Base-by-base conservation (phyloP, 164 flowering plant genomes). In the Piper longum region DNA sequence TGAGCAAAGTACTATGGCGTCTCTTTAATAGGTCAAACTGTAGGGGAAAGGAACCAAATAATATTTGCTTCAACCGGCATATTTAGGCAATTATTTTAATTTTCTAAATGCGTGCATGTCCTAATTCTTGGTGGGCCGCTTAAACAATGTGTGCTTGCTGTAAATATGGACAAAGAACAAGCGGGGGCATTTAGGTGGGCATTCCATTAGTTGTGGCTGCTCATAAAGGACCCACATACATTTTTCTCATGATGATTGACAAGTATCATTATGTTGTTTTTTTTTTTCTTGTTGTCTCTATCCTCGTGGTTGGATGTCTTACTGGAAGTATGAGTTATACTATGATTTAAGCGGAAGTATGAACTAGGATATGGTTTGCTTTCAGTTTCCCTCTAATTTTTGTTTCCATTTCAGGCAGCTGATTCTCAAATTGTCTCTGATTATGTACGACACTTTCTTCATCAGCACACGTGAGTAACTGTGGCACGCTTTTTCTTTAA, bases 361-460 rank as follows among this genome's bases (percentile, higher is more conserved):
- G 36, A 26, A 26, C 36, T 26, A 26, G 36, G 36, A 0, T 26
- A 26, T 26, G 36, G 36, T 26, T 26, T 26, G 36, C 36, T 26
- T 26, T 26, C 36, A 26, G 8, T 9, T 44, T 44, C 48, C 48
- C 48, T 44, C 11, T 44, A 9, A 48, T 12, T 48, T 9, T 5
- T 48, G 9, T 9, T 8, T 48, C 11, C 14, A 48, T 70, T 65
- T 69, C 80, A 91, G 98, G 98, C 98, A 61, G 96, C 98, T 9
- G 95, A 87, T 80, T 85, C 98, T 39, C 98, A 91, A 77, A 60
- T 82, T 68, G 83, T 88, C 4, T 87, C 98, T 17, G 98, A 91
- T 66, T 91, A 89, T 72, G 98, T 86, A 14, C 86, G 98, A 2
- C 73, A 85, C 77, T 87, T 75, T 73, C 98, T 91, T 57, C 82